A percentile compares a stretch with the other conserved stretches of the same genome.
phyloP scores from a whole-genome alignment of 352 stramenopile genomes.

The Saprolegnia diclina region DNA sequence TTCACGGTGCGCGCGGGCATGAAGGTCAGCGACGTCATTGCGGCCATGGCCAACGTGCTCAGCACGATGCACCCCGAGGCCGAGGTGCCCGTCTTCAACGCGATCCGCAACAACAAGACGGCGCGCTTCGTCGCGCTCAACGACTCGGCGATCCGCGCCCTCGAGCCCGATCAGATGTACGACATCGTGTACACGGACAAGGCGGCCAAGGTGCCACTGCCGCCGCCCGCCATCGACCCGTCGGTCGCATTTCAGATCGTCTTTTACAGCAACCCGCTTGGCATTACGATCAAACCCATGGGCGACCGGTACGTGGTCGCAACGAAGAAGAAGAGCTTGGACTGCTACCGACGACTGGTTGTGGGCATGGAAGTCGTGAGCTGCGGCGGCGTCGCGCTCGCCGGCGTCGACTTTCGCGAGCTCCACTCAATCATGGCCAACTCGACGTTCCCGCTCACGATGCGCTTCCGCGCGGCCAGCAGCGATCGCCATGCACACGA shows the following conservation, averaged over 20 bases:
- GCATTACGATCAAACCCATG: conserved; percentile 80
- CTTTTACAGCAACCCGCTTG: conserved; percentile 80
- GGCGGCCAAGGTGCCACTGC: conserved; percentile 17
- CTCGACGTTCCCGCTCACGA: conserved; percentile 58
- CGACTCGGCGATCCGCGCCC: conserved; percentile 24
- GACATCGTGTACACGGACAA: conserved; percentile 25
- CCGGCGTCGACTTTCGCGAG: conserved; percentile 64
- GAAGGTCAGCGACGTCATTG: conserved; percentile 23
- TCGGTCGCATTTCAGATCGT: conserved; percentile 60
- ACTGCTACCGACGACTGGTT: conserved; percentile 67
- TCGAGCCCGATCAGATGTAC: conserved; percentile 22
- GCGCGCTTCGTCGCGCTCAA: conserved; percentile 31
- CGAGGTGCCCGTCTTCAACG: conserved; percentile 70
- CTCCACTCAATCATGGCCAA: conserved; percentile 81
- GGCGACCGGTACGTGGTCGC: conserved; percentile 67
- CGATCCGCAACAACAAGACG: conserved; percentile 58
- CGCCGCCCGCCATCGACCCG: conserved; percentile 22
- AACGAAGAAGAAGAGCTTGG: conserved; percentile 64
- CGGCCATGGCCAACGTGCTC: conserved; percentile 21
- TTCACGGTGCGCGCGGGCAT: conserved; percentile 19
- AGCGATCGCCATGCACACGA: conserved; percentile 48
- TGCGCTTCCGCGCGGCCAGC: conserved; percentile 48
- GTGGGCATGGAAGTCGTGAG: conserved; percentile 66
- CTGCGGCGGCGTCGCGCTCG: conserved; percentile 55
- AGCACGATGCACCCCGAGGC: conserved; percentile 34